Conservation (phyloP, 2,329 filamentous ascomycete genomes). For the Colletotrichum chrysophilum region DNA sequence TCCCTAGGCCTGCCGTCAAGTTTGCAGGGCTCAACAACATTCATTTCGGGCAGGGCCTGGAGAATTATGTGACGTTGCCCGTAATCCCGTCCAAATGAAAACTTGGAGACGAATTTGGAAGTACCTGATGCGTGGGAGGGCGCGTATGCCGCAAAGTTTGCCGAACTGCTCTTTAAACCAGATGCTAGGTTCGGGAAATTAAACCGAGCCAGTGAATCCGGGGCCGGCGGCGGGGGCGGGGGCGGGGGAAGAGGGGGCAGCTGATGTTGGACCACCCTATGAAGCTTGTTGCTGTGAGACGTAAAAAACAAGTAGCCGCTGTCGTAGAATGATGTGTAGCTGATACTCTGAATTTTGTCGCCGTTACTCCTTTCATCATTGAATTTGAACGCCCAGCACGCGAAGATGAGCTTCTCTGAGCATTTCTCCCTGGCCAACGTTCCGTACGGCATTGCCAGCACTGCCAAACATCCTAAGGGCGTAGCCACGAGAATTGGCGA, state of each 20-base stretch:
- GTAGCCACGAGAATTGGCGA: slow-evolving; percentile 57
- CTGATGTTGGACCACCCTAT: not conserved
- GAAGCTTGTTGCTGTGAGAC: not conserved
- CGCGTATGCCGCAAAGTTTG: not conserved
- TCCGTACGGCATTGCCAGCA: slow-evolving; percentile 58
- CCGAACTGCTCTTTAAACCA: not conserved
- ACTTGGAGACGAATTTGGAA: not conserved
- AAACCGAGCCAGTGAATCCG: not conserved
- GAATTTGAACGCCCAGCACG: not conserved
- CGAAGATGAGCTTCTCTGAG: slow-evolving; percentile 36
- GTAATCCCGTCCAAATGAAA: slow-evolving; percentile 45
- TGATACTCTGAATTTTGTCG: not conserved
- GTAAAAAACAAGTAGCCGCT: not conserved
- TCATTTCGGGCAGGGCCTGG: slow-evolving; percentile 51
- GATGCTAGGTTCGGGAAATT: not conserved
- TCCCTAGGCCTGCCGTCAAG: slow-evolving; percentile 48
- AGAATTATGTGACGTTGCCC: slow-evolving; percentile 59
- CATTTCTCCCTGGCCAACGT: slow-evolving; percentile 60
- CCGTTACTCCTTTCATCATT: not conserved
- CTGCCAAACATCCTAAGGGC: slow-evolving; percentile 35
- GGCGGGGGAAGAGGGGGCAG: not conserved
- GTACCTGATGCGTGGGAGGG: no score
- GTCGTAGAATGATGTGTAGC: not conserved
- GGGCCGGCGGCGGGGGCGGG: not conserved
- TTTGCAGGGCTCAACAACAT: slow-evolving; percentile 55